Evolutionary conservation across 1,284 basidiomycete genomes (phyloP).

Genomic region (Agaricales sp.): DNA sequence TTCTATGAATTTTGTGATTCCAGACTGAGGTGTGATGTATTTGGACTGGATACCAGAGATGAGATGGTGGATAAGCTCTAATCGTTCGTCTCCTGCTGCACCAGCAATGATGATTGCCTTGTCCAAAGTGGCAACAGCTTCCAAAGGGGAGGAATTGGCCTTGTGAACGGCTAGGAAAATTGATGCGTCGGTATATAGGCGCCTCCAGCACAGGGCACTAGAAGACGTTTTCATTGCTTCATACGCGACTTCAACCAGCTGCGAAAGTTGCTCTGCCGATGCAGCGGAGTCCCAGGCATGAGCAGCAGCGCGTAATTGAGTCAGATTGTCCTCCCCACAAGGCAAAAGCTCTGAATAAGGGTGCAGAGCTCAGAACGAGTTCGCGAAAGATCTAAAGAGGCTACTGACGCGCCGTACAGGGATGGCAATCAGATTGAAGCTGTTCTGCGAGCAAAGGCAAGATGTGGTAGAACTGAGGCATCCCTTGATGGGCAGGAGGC

Average conservation of each 20-base stretch:
- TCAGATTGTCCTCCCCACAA: constrained; percentile 10
- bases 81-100: constrained; percentile 50
- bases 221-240: constrained; percentile 21
- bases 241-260: constrained; percentile 24
- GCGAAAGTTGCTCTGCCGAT: constrained; percentile 17
- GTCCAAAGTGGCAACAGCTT: constrained; percentile 58
- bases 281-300: background rate
- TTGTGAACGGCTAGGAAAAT: constrained; percentile 40
- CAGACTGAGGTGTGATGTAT: constrained; percentile 7
- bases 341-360: background rate
- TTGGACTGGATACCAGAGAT: constrained; percentile 39
- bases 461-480: background rate
- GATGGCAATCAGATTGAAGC: background rate
- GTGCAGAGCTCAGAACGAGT: background rate
- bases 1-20: background rate
- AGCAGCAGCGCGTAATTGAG: constrained; percentile 16
- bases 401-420: background rate
- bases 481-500: background rate
- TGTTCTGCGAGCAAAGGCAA: background rate
- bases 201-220: constrained; percentile 34
- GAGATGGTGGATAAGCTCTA: constrained; percentile 49
- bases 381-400: background rate
- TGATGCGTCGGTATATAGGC: constrained; percentile 55
- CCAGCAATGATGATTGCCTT: constrained; percentile 80
- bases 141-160: constrained; percentile 17